Base-by-base conservation (phyloP, 2,329 filamentous ascomycete species). In the Colletotrichum sublineola region DNA sequence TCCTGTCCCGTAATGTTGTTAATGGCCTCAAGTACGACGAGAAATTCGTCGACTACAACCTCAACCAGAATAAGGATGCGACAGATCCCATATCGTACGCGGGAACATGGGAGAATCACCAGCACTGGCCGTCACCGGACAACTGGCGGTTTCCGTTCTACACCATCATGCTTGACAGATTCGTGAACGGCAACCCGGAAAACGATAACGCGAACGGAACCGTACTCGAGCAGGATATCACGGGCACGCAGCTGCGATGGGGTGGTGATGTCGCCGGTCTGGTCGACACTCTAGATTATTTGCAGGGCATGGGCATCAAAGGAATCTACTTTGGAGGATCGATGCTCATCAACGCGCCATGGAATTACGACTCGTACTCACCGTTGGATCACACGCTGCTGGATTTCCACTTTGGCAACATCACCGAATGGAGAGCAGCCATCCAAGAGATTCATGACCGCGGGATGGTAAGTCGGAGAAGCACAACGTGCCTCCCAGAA, bases 61-160 rank as follows among this genome's bases (percentile, higher is more conserved):
- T 92, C 74, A 92, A 92, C 78, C 82, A 84, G 74, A 91, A 92
- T 77, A 77, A 86, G 75, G 81, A 83, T 53, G 89, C 90, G 18
- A 84, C 78, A 11, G 79, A 86, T 69, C 88, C 90, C 1, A 80
- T 89, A 40, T 84, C 92, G 50, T 92, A 92, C 78, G 86, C 81
- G 77, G 86, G 89, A 73, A 80, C 84, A 81, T 87, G 88, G 87
- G 81, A 80, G 31, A 80, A 84, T 72, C 87, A 90, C 76, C 78
- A 78, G 1, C 91, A 88, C 75, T 78, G 81, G 40, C 80, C 83
- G 0, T 91, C 89, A 31, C 90, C 90, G 0, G 78, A 82, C 0
- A 92, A 89, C 76, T 92, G 90, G 90, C 85, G 90, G 36, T 86
- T 92, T 73, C 90, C 90, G 0, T 88, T 92, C 76, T 92, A 92